Percentiles rank a stretch among this genome's conserved stretches.
Conservation (phyloP, 2,329 filamentous ascomycete species). For the Aspergillus transmontanensis region DNA sequence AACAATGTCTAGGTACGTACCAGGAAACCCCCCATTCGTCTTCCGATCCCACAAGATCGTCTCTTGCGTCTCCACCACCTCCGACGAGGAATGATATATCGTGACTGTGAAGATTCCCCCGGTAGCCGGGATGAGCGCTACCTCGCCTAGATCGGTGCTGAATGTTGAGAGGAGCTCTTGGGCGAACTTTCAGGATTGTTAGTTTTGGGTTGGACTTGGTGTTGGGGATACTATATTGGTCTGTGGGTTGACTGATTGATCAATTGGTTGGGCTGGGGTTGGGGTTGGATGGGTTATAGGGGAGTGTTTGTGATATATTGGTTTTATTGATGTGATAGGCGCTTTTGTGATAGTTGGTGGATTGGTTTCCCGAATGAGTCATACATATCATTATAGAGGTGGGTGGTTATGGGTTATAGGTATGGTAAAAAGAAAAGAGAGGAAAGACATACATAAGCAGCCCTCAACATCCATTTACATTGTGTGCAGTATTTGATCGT, state of each 20-base stretch:
- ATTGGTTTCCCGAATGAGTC: no score
- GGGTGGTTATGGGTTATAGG: not conserved
- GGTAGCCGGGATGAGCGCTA: constrained; percentile 81
- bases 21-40: constrained; percentile 81
- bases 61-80: constrained; percentile 38
- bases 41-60: constrained; percentile 85
- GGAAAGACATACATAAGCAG: constrained; percentile 70
- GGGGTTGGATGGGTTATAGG: not conserved
- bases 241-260: no score
- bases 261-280: not conserved
- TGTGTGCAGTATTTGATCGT: constrained; percentile 93
- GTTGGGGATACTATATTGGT: not conserved
- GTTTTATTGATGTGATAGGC: not conserved
- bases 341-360: no score
- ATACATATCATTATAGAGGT: not conserved
- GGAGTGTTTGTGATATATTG: not conserved
- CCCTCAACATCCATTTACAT: constrained; percentile 87
- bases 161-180: constrained; percentile 97
- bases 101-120: constrained; percentile 82
- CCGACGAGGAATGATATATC: constrained; percentile 47
- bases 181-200: constrained; percentile 64
- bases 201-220: not conserved
- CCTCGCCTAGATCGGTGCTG: constrained; percentile 77
- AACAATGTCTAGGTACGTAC: constrained; percentile 37
- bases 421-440: not conserved